phyloP scores from a whole-genome alignment of 176 grass and related monocot species.

The Cenchrus purpureus region DNA sequence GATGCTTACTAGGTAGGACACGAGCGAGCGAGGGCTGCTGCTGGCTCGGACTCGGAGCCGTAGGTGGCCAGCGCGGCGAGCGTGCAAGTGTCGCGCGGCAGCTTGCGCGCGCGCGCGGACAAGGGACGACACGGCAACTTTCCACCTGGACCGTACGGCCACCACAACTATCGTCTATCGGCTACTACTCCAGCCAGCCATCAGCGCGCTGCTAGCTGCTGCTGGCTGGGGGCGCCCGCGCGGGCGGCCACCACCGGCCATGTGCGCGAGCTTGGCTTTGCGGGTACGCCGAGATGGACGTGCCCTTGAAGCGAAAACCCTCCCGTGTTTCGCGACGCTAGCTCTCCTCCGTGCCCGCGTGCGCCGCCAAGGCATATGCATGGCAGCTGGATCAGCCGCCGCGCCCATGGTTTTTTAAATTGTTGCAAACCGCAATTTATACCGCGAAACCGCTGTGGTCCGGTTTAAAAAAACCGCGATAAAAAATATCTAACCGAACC shows the following conservation, averaged over 20 bases:
- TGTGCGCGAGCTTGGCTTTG: constrained; percentile 43
- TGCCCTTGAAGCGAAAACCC: background rate
- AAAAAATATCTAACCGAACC: too few relatives aligned
- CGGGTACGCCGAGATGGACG: constrained; percentile 4
- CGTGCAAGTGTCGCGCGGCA: constrained; percentile 31
- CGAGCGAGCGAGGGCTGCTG: background rate
- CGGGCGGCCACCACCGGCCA: background rate
- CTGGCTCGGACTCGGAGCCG: background rate
- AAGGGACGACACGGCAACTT: background rate
- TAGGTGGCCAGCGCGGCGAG: constrained; percentile 29
- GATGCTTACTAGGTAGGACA: background rate
- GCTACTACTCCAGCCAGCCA: background rate
- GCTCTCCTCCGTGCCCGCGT: background rate
- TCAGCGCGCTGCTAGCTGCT: background rate
- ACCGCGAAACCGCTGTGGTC: too few relatives aligned
- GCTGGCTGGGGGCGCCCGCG: background rate
- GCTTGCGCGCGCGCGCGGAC: background rate
- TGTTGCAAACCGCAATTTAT: too few relatives aligned
- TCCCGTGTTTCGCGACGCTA: background rate
- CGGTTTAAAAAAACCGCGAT: too few relatives aligned
- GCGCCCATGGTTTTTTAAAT: too few relatives aligned
- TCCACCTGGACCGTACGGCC: background rate
- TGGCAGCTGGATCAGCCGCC: background rate
- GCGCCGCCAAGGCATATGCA: constrained; percentile 2
- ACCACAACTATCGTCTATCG: too few relatives aligned